These are phyloP conservation scores for Rubia yunnanensis DNA, from an alignment of 257 asterid genomes.

Conservation along the genomic window DNA sequence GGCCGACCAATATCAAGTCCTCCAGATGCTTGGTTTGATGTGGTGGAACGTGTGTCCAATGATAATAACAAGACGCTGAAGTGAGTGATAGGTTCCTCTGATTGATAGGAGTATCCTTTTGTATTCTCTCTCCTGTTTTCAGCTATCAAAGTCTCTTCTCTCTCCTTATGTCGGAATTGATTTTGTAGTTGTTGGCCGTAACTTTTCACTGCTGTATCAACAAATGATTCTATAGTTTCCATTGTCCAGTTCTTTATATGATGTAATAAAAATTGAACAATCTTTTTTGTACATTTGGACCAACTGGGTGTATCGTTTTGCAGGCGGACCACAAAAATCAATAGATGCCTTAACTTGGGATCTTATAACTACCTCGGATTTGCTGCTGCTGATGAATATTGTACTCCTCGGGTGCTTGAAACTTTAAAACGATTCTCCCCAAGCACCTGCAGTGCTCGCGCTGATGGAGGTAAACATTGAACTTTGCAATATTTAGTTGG, in stretches of 20 bases:
- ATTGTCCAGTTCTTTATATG: background rate
- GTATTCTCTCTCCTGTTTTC: background rate
- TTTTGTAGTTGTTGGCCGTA: background rate
- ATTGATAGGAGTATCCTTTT: background rate
- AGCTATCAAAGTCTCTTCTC: background rate
- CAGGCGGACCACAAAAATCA: constrained; percentile 67
- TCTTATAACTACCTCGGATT: constrained; percentile 97
- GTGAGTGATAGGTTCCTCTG: constrained; percentile 30
- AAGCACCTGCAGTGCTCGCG: constrained; percentile 94
- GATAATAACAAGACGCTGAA: constrained; percentile 85
- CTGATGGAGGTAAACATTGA: constrained; percentile 72
- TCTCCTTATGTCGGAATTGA: too few relatives aligned
- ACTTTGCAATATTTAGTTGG: constrained; percentile 7
- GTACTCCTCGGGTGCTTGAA: constrained; percentile 93
- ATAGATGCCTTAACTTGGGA: constrained; percentile 89
- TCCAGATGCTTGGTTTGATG: constrained; percentile 99
- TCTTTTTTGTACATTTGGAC: background rate
- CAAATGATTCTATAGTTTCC: background rate
- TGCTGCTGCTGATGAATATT: constrained; percentile 96
- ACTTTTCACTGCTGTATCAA: background rate
- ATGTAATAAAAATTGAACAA: background rate
- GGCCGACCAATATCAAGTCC: constrained; percentile 94
- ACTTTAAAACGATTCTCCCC: constrained; percentile 67
- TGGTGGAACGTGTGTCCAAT: constrained; percentile 91
- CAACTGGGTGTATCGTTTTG: constrained; percentile 15